phyloP scores from a whole-genome alignment of 2,329 filamentous ascomycete species.

The Cladosporium halotolerans region DNA sequence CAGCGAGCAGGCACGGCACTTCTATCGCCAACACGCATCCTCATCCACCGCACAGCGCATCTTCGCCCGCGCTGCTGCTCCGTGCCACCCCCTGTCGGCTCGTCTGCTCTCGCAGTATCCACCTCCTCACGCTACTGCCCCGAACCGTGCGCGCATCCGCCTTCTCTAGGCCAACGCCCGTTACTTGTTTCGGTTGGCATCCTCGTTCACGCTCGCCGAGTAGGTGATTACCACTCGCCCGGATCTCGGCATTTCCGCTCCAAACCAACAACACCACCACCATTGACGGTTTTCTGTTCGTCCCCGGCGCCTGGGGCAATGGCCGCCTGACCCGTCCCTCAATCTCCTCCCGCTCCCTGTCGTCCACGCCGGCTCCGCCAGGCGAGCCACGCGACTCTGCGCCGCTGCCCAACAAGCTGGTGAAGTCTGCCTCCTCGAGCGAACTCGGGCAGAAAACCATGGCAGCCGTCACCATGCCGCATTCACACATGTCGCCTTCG shows the following conservation, averaged over 20 bases:
- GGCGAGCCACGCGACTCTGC: background rate
- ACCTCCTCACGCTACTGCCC: background rate
- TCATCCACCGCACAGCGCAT: too few relatives aligned
- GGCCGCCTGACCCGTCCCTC: slow-evolving; percentile 4
- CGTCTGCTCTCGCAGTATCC: background rate
- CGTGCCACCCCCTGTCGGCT: too few relatives aligned
- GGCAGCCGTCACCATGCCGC: slow-evolving; percentile 9
- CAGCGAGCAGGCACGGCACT: too few relatives aligned
- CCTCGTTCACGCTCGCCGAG: background rate
- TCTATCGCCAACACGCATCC: too few relatives aligned
- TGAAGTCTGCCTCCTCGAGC: background rate
- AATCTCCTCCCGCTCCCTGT: background rate
- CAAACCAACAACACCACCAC: background rate
- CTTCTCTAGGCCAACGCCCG: slow-evolving; percentile 9
- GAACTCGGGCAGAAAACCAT: background rate
- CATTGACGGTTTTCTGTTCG: background rate
- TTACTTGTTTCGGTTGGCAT: background rate
- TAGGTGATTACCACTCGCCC: background rate
- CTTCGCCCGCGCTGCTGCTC: too few relatives aligned
- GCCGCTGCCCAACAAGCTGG: slow-evolving; percentile 4
- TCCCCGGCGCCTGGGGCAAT: slow-evolving; percentile 1
- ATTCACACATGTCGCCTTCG: slow-evolving; percentile 10
- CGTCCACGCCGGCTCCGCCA: background rate
- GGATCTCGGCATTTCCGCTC: background rate
- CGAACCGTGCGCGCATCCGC: slow-evolving; percentile 7